Base-by-base conservation (phyloP, 176 grass and related monocot species). In the Themeda triandra region DNA sequence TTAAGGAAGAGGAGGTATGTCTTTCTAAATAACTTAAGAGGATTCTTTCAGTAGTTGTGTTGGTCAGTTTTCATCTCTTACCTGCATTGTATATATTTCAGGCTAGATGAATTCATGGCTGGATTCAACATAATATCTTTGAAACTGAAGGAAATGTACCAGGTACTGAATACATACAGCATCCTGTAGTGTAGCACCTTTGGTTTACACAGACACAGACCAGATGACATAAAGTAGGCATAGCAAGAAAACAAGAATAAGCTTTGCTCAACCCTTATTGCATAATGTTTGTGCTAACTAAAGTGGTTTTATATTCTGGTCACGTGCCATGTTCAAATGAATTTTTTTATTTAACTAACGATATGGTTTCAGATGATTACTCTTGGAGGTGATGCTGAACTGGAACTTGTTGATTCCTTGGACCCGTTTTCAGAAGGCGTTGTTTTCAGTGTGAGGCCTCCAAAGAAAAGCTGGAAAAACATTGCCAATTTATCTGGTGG, bases 111-210 rank as follows among this genome's bases (percentile, higher is more conserved):
- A 71, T 99, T 99, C 86, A 96, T 99, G 93, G 88, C 78, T 72
- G 96, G 96, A 68, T 99, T 99, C 86, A 96, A 96, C 75, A 75
- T 90, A 84, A 96, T 99, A 78, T 99, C 96, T 80, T 58, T 99
- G 59, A 99, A 99, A 85, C 81, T 99, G 83, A 99, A 99, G 77
- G 96, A 98, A 58, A 99, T 99, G 96, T 99, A 99, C 76, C 93
- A 99, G 96, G 96, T 96, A 76, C 25, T 30, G 19, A 63, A 69
- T 82, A 82, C 41, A 29, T 51, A 59, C 68, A 89, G 13, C 9
- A 51, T 54, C n/a, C 19, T 86, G 32, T 71, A 64, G 31, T 64
- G n/a, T 44, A 10, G 28, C 17, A 5, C 39, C 29, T 29, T 13
- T 74, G 27, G 75, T 75, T 62, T 28, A 71, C 66, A 65, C 41